Conservation (phyloP, 306 rosid species). For the Lathyrus oleraceus region DNA sequence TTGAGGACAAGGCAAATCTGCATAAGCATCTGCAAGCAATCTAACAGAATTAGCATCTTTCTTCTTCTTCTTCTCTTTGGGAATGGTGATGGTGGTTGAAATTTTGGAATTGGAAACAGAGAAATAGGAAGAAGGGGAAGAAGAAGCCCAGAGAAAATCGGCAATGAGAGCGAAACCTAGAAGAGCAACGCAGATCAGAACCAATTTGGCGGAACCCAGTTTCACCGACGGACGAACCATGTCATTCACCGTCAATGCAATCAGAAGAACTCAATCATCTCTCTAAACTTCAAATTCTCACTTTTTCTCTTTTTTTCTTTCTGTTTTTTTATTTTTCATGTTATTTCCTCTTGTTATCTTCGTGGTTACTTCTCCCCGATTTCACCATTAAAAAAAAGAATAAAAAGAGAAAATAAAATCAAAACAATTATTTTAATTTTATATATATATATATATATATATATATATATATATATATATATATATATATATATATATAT, state of each 20-base stretch:
- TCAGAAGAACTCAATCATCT: not conserved
- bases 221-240: slow-evolving; percentile 76
- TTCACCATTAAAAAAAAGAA: too few species aligned
- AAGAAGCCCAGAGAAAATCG: slow-evolving; percentile 77
- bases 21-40: slow-evolving; percentile 69
- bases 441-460: too few species aligned
- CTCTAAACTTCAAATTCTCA: too few species aligned
- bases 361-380: too few species aligned
- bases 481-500: too few species aligned
- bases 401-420: too few species aligned
- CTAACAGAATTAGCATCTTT: slow-evolving; percentile 40
- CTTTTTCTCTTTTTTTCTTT: not conserved
- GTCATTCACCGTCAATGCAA: slow-evolving; percentile 25
- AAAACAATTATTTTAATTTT: too few species aligned
- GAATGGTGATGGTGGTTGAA: slow-evolving; percentile 26
- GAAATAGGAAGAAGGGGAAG: slow-evolving; percentile 41
- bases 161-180: slow-evolving; percentile 72
- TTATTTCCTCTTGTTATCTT: too few species aligned
- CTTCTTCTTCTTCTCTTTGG: slow-evolving; percentile 7
- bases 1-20: slow-evolving; percentile 77
- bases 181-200: slow-evolving; percentile 58
- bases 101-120: slow-evolving; percentile 43
- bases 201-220: slow-evolving; percentile 58
- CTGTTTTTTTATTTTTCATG: not conserved
- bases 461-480: too few species aligned